phyloP scores from a whole-genome alignment of 2,329 filamentous ascomycete genomes.

The Paecilomyces variotii region DNA sequence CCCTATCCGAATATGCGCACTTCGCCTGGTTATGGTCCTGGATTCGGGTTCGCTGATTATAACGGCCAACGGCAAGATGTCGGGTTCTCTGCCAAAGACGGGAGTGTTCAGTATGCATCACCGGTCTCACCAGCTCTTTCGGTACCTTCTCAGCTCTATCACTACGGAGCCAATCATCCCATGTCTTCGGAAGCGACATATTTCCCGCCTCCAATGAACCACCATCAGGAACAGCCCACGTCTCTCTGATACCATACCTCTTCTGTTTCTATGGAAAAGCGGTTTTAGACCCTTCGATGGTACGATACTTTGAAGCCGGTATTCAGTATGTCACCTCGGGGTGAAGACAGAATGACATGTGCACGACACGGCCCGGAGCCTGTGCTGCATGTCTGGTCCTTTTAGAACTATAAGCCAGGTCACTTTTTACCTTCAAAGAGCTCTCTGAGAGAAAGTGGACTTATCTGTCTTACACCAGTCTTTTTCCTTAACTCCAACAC shows the following conservation, averaged over 20 bases:
- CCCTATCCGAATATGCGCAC: conserved; percentile 8
- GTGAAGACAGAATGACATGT: neutral
- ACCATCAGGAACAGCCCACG: neutral
- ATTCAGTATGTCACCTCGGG: neutral
- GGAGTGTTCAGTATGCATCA: neutral
- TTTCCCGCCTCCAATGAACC: neutral
- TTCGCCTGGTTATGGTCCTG: conserved; percentile 9
- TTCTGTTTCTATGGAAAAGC: neutral
- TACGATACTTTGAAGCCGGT: neutral
- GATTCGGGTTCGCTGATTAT: conserved; percentile 20
- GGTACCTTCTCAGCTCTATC: neutral
- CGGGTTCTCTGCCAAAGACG: conserved; percentile 5
- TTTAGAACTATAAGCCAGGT: neutral
- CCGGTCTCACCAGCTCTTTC: neutral
- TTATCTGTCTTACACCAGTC: too few relatives aligned
- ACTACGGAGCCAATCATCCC: neutral
- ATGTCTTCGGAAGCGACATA: neutral
- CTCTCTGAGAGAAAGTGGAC: neutral
- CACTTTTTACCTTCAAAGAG: neutral
- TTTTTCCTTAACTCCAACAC: neutral
- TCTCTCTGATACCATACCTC: neutral
- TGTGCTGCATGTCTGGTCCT: neutral
- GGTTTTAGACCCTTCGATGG: neutral
- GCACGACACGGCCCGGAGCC: neutral
- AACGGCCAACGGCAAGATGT: conserved; percentile 19